Conservation (phyloP, 2,329 filamentous ascomycete species). For the Shiraia sp. region DNA sequence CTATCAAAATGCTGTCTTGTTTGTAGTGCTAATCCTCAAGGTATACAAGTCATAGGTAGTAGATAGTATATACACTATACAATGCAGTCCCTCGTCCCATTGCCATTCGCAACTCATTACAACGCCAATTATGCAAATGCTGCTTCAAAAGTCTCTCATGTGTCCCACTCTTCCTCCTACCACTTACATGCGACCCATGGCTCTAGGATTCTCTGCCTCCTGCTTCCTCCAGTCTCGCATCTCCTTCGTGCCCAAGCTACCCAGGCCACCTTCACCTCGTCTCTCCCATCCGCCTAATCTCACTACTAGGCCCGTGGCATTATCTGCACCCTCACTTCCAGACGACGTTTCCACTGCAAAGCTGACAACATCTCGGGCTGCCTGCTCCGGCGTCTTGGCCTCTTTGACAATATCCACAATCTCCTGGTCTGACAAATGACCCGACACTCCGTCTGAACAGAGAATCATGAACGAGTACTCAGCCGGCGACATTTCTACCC, state of each 20-base stretch:
- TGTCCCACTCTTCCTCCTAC: no score
- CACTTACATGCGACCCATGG: conserved; percentile 62
- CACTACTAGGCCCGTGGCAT: conserved; percentile 66
- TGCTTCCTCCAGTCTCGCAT: conserved; percentile 79
- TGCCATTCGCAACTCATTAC: no score
- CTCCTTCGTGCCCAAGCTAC: conserved; percentile 90
- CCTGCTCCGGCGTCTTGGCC: conserved; percentile 86
- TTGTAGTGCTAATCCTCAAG: no score
- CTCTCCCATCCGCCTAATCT: conserved; percentile 68
- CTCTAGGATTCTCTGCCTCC: conserved; percentile 81
- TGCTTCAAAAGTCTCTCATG: no score
- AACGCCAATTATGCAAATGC: conserved; percentile 1
- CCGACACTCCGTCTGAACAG: conserved; percentile 86
- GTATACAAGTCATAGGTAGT: no score
- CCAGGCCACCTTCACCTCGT: conserved; percentile 80
- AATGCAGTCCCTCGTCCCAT: no score
- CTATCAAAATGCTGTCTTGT: no score
- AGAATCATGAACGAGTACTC: conserved; percentile 90
- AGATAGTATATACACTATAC: no score
- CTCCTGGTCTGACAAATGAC: conserved; percentile 86
- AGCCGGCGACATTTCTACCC: conserved; percentile 77
- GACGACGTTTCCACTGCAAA: conserved; percentile 83
- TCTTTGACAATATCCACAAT: conserved; percentile 97
- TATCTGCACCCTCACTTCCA: conserved; percentile 57
- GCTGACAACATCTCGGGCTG: conserved; percentile 74